Base-by-base conservation (phyloP, 495 filamentous ascomycete genomes). In the Podospora pseudoanserina region DNA sequence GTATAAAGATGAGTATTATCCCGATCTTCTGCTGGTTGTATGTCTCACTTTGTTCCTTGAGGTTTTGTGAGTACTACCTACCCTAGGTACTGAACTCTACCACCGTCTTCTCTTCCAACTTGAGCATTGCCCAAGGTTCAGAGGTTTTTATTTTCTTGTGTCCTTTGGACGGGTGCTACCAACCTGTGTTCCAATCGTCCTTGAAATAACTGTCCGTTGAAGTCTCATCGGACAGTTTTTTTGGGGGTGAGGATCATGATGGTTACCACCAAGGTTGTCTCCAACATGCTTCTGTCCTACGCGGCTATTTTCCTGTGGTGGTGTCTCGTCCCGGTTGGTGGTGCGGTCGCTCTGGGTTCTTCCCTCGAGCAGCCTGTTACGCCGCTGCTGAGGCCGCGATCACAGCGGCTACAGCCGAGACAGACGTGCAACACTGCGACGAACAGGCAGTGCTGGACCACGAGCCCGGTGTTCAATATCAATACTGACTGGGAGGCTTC, bases 381-480 rank as follows among this genome's bases (percentile, higher is more conserved):
- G 56, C 56, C 56, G 26, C 19, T 27, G 19, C 56, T 23, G 26
- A 27, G 56, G 56, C 23, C 16, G 13, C 23, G 26, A 7, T 27
- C 13, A 34, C 55, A 39, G 3, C 54, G 68, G 60, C 68, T 76
- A 3, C 69, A 72, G n/a, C 60, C 60, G 19, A 61, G 75, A 23
- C 74, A 74, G 64, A 72, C 77, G 1, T 80, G 78, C 60, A 74
- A 79, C 54, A 79, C 78, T 1, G 66, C 76, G 0, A 72, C 72
- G 5, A 77, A 80, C 68, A 69, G 78, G 59, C 69, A 75, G 34
- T 80, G 78, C 67, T 80, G 78, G 78, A 73, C 71, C 0, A 76
- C 66, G 28, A 70, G 63, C 53, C 71, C 71, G 53, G 71, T 60
- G 7, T 80, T 78, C 67, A 70, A 76, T 60, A 75, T 79, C 68